Base-by-base conservation (phyloP, 208 protist genomes). In the Vickermania spadyakhi region DNA sequence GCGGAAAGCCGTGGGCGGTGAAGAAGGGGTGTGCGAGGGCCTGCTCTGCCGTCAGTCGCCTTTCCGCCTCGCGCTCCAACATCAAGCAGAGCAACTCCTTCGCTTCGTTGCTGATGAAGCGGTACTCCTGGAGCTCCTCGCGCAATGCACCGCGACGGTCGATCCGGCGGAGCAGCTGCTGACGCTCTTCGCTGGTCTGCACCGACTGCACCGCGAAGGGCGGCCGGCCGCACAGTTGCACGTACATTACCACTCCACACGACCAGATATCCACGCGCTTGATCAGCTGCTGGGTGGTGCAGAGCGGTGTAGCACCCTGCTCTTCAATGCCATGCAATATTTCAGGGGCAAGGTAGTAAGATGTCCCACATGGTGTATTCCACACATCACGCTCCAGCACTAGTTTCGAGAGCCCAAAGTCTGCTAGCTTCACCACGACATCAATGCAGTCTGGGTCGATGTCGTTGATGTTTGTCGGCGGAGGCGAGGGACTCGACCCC, bases 181-280 rank as follows among this genome's bases (percentile, higher is more conserved):
- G 82, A 13, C 86, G 83, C 72, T 93, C 83, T 55, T 86, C 73
- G 29, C 71, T 73, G 45, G 83, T 89, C 70, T 81, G 76, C 45
- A 95, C 85, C n/a, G n/a, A n/a, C 66, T 91, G 81, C 0, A 82
- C 85, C 45, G 84, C 76, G 61, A 95, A 95, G 25, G 89, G 89
- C 26, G 89, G 89, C 21, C 80, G 75, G 7, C 89, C 89, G 51
- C 69, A 77, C 31, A 93, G 73, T 27, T 93, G 79, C 1, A 95
- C 75, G 66, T 84, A 95, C 29, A 95, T 69, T 28, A 95, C 84
- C 3, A 95, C 77, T n/a, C 89, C 89, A 7, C 75, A 75, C 3
- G 80, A 90, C 86, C 89, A 95, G 68, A 95, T 74, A 58, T 95
- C 89, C 18, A 95, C 80, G 62, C 77, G 84, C 77, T 93, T 93